A percentile compares a stretch with the other conserved stretches of the same genome.
phyloP scores from a whole-genome alignment of 768 basidiomycete species.

The Lentinula guzmanii region DNA sequence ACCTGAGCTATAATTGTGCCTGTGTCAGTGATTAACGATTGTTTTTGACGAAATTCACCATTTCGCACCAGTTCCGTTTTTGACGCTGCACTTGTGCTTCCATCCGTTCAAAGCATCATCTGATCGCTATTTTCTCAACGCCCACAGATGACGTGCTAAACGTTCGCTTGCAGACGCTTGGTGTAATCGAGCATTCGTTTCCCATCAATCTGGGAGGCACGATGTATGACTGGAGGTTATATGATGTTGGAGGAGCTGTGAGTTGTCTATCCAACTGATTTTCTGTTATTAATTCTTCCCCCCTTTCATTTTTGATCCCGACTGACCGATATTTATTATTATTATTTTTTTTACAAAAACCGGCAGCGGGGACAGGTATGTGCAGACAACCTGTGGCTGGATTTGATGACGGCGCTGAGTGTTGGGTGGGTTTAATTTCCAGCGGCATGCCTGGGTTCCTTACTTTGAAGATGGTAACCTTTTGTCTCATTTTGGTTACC shows the following conservation, averaged over 20 bases:
- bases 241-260: conserved; percentile 81
- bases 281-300: conserved; percentile 4
- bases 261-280: conserved; percentile 21
- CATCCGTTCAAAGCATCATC: too few relatives aligned
- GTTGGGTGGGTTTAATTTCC: neutral
- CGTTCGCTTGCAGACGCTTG: conserved; percentile 75
- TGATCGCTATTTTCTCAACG: too few relatives aligned
- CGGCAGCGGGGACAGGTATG: conserved; percentile 54
- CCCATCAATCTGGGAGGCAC: conserved; percentile 57
- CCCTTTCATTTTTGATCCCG: neutral
- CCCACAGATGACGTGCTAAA: conserved; percentile 66
- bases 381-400: neutral
- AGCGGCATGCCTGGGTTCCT: conserved; percentile 80
- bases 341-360: neutral
- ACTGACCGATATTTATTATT: neutral
- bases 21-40: neutral
- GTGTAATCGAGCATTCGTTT: conserved; percentile 73
- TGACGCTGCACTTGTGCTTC: too few relatives aligned
- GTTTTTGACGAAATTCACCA: neutral
- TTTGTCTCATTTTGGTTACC: conserved; percentile 7
- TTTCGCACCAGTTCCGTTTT: too few relatives aligned
- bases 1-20: neutral
- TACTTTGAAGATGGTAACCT: conserved; percentile 74
- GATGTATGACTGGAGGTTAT: conserved; percentile 71
- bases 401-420: conserved; percentile 12